phyloP scores from a whole-genome alignment of 2,329 filamentous ascomycete genomes.

The Coleophoma crateriformis region DNA sequence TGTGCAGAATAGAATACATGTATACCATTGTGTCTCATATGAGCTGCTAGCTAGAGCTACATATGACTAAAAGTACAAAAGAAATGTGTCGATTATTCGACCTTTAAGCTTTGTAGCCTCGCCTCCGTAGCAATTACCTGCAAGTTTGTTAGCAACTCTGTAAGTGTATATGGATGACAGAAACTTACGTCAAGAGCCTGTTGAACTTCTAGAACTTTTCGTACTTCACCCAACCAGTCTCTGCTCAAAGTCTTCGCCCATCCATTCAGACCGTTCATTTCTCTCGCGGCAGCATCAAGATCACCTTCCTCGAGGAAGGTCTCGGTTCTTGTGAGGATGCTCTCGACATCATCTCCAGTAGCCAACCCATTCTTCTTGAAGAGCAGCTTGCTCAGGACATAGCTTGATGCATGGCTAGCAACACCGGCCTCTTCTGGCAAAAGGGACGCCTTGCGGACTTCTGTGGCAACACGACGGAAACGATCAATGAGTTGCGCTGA shows the following conservation, averaged over 20 bases:
- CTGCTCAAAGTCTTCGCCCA: conserved; percentile 94
- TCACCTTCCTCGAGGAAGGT: conserved; percentile 89
- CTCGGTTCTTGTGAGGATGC: conserved; percentile 84
- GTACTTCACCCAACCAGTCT: conserved; percentile 88
- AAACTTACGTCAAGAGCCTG: conserved; percentile 87
- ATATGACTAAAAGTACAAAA: conserved; percentile 14
- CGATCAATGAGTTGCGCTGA: conserved; percentile 85
- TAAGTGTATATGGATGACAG: conserved; percentile 2
- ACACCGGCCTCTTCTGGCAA: conserved; percentile 92
- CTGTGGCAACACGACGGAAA: conserved; percentile 85
- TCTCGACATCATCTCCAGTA: conserved; percentile 86
- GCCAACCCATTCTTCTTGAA: conserved; percentile 91
- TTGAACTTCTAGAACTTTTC: conserved; percentile 88
- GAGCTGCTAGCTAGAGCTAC: neutral
- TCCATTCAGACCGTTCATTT: conserved; percentile 88
- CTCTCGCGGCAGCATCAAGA: conserved; percentile 82
- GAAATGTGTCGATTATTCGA: conserved; percentile 51
- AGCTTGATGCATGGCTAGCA: conserved; percentile 86
- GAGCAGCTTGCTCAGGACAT: conserved; percentile 85
- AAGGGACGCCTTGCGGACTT: conserved; percentile 91
- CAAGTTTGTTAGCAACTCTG: conserved; percentile 9
- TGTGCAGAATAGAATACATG: neutral
- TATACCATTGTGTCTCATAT: neutral
- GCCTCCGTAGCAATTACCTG: conserved; percentile 89
- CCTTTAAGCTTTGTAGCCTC: conserved; percentile 77